Percentiles rank a stretch among this genome's conserved stretches.
Conservation (phyloP, 306 rosid species). For the Begonia masoniana region DNA sequence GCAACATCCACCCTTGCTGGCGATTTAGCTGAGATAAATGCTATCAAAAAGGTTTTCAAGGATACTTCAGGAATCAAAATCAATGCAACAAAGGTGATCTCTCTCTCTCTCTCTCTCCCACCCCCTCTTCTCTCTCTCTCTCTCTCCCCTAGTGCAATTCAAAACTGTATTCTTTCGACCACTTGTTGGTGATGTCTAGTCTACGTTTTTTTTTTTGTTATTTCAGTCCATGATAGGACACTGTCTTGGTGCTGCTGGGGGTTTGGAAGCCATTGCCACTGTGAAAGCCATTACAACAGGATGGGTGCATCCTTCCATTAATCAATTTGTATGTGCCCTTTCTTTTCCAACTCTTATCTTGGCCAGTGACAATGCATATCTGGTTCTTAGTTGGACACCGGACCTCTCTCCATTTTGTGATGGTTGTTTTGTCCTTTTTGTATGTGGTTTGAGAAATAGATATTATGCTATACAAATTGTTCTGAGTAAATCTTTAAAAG, state of each 20-base stretch:
- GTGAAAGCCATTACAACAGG: constrained; percentile 89
- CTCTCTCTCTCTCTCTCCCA: constrained; percentile 8
- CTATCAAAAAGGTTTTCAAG: constrained; percentile 91
- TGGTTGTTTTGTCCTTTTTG: no score
- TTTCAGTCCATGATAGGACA: constrained; percentile 96
- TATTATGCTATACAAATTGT: no score
- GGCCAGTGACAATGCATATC: not conserved
- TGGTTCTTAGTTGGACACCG: no score
- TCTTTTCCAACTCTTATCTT: constrained; percentile 6
- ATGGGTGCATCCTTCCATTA: constrained; percentile 94
- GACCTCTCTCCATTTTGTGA: no score
- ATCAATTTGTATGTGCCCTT: constrained; percentile 72
- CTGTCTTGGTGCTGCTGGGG: constrained; percentile 97
- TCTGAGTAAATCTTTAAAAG: no score
- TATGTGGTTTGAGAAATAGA: no score
- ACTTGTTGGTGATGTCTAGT: constrained; percentile 1
- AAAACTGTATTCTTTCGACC: not conserved
- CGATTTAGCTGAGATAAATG: constrained; percentile 92
- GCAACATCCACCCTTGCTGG: constrained; percentile 98
- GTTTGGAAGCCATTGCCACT: constrained; percentile 98
- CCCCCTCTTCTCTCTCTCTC: not conserved
- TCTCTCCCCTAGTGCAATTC: not conserved
- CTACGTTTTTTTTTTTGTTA: constrained; percentile 7
- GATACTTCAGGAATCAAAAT: constrained; percentile 74
- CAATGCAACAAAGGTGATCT: constrained; percentile 89